Percentiles rank a stretch among this genome's conserved stretches.
phyloP scores from a whole-genome alignment of 139 green algal species.

The Chlamydomonas urium region DNA sequence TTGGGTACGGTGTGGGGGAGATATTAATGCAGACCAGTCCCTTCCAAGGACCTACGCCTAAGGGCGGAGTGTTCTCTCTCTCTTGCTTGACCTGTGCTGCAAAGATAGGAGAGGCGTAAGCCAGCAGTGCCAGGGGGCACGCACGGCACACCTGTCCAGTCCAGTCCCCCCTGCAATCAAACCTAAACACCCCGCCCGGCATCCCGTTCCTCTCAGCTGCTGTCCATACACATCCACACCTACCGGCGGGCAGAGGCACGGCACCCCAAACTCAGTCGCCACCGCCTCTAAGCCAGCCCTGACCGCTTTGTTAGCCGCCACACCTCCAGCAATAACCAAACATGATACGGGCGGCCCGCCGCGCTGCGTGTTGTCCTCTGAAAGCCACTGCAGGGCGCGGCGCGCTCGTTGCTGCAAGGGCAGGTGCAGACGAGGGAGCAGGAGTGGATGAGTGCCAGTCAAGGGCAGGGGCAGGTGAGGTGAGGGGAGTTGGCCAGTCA shows the following conservation, averaged over 20 bases:
- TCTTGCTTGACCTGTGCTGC: too few species aligned
- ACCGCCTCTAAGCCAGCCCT: constrained; percentile 51
- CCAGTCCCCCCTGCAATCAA: too few species aligned
- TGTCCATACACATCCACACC: too few species aligned
- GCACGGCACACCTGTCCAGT: too few species aligned
- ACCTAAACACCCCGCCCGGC: too few species aligned
- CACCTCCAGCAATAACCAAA: constrained; percentile 72
- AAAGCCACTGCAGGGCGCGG: constrained; percentile 34
- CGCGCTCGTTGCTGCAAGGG: constrained; percentile 36
- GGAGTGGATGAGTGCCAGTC: not conserved
- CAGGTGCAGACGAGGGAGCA: not conserved
- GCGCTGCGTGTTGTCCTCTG: constrained; percentile 32
- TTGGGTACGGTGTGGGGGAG: too few species aligned
- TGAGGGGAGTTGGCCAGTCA: not conserved
- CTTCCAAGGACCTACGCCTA: too few species aligned
- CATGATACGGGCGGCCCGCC: constrained; percentile 51
- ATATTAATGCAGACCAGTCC: constrained; percentile 8
- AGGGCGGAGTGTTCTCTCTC: too few species aligned
- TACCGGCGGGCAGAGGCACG: constrained; percentile 75
- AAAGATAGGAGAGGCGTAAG: too few species aligned
- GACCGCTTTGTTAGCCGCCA: constrained; percentile 81
- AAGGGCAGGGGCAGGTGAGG: not conserved
- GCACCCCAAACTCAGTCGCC: constrained; percentile 44
- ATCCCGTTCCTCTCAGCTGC: too few species aligned
- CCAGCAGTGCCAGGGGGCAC: too few species aligned